Base-by-base conservation (phyloP, 805 yeast species). In the Tetrapisispora taiwanensis region DNA sequence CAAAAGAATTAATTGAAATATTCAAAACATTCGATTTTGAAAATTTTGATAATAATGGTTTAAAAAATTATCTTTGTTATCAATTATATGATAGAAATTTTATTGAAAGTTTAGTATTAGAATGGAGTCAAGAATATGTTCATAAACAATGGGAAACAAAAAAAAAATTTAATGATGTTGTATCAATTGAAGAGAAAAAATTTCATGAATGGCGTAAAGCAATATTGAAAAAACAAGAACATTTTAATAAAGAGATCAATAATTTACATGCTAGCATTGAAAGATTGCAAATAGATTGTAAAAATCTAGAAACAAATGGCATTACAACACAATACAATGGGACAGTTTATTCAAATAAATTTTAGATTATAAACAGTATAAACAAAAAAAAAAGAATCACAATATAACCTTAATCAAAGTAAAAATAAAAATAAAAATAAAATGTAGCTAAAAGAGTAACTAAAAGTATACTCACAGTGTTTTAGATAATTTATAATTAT, bases 181-280 rank as follows among this genome's bases (percentile, higher is more conserved):
- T 76, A 35, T 56, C 62, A 13, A 44, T 54, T 3, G 81, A 81
- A 55, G 85, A 80, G 48, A 63, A 57, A 39, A 72, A 74, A 48
- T 80, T 81, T 50, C 74, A 73, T 54, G 77, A 73, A 28, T 79
- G 86, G 85, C 78, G 78, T 54, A 62, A 60, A 44, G 74, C 74
- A 0, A 63, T 83, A 39, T 67, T 73, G 41, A 68, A 67, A 17
- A 74, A 74, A 53, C 88, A 82, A 59, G 66, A 64, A n/a, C 59
- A 60, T 43, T 72, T 76, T 49, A 81, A 81, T 51, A 59, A 66
- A 36, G 82, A 75, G 44, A 71, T 82, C 46, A 78, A 73, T 44
- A 55, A 50, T 10, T 48, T 67, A 40, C 73, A 72, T 48, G 52
- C 53, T 14, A 52, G 62, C 19, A 58, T 74, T 30, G 54, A 68